Evolutionary conservation across 2,329 filamentous ascomycete genomes (phyloP), one percentile per base, ranked within the genome.

Genomic region (Exophiala mesophila): DNA sequence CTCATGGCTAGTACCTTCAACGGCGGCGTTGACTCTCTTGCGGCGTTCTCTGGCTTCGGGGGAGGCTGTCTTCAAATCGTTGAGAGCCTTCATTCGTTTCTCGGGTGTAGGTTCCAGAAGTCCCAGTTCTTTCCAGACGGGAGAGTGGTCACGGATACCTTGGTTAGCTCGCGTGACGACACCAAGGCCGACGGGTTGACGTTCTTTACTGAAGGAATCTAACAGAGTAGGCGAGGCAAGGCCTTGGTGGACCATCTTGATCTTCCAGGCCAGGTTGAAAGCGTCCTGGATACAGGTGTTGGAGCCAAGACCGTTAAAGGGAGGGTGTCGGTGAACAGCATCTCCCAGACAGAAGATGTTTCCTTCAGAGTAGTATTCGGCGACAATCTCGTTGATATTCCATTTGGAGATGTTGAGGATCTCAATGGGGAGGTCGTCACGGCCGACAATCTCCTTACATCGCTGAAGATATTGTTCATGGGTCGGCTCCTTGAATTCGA

Each of bases 331-430:
- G 50, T 67, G 64, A 0, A 64, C 63, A 3, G 63, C 59, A 43
- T 67, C 64, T 8, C 64, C 64, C 3, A 59, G 56, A 16, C 66
- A 58, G 44, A 66, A 63, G 28, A 62, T 46, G 36, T 50, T 53
- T 17, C 43, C 48, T 15, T 51, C 39, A 0, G 67, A 72, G 50
- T 80, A 82, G 9, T 64, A 60, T 55, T 79, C 72, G 0, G 78
- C 79, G 1, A 80, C 73, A 4, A 66, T 76, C 57, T 82, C 78
- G 50, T 80, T 80, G 53, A 82, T 73, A 39, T 63, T 66, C 79
- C 79, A 83, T 50, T 72, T 74, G 6, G 72, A 71, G 4, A 77
- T 58, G 39, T 69, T 61, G n/a, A 78, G 41, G 34, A 81, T 68
- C 54, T 79, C 67, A 2, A 71, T 62, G 0, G 66, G 59, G 9